Evolutionary conservation across 495 filamentous ascomycete species (phyloP).

Genomic region (Hypomontagnella monticulosa): DNA sequence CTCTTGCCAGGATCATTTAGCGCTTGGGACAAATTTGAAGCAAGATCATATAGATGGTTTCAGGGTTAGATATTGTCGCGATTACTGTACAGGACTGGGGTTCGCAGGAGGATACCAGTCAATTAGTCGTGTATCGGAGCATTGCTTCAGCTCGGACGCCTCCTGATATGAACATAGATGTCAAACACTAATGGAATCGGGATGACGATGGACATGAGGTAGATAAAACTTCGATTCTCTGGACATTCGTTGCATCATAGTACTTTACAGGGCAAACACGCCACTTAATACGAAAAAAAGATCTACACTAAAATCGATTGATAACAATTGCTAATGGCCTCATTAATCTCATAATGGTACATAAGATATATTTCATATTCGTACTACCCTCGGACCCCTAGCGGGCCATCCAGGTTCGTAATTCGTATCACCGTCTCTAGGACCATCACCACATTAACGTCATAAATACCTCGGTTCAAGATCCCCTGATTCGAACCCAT

Average conservation of each 20-base stretch:
- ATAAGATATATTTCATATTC: too few relatives aligned
- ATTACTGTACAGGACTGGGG: constrained; percentile 2
- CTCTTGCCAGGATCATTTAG: not conserved
- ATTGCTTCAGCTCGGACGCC: not conserved
- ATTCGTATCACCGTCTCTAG: too few relatives aligned
- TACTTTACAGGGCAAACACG: not conserved
- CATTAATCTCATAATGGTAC: too few relatives aligned
- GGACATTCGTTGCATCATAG: constrained; percentile 19
- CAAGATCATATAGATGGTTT: constrained; percentile 7
- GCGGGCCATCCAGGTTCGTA: too few relatives aligned
- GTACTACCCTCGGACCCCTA: too few relatives aligned
- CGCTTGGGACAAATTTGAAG: not conserved
- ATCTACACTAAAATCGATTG: not conserved
- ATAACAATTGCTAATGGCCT: too few relatives aligned
- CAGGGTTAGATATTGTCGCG: not conserved
- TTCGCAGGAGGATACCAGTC: constrained; percentile 1
- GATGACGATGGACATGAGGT: constrained; percentile 16
- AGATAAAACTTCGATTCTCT: constrained; percentile 30
- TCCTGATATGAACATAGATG: not conserved
- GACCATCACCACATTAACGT: too few relatives aligned
- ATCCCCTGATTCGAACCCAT: too few relatives aligned
- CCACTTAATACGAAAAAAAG: not conserved
- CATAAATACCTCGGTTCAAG: too few relatives aligned
- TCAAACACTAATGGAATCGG: constrained; percentile 6
- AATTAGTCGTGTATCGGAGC: not conserved